Evolutionary conservation across 2,329 filamentous ascomycete genomes (phyloP), one percentile per base, ranked within the genome.

Genomic region (Sclerotinia spermophila): DNA sequence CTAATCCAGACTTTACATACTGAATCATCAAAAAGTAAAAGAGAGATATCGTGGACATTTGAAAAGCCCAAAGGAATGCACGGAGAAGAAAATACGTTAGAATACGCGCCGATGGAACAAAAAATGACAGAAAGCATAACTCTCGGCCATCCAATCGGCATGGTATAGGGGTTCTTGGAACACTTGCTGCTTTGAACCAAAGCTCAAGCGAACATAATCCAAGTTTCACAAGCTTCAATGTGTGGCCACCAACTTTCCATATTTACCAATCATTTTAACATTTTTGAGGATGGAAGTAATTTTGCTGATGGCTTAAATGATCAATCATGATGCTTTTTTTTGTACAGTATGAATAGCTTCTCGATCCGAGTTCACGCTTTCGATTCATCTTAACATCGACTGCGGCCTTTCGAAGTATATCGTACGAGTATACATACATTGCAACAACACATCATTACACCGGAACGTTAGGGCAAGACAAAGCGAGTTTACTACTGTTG

Each of bases 171-270:
- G 68, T 67, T 75, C 60, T 72, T 77, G 76, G 75, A 79, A 77
- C 77, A 75, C 73, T 73, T 73, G 74, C 75, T 75, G 76, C 77
- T 75, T 76, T 77, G 72, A 67, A 70, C 48, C 17, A 45, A n/a
- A n/a, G 27, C 38, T 64, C 42, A 53, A 59, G 53, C 51, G 68
- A 71, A 45, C 30, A 35, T 56, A 38, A 68, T 55, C 45, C 24
- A 40, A 11, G 64, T 55, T 45, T 62, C 56, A 42, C 35, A 55
- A 44, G 40, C 17, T 64, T 24, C 55, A 64, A 59, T 27, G 33
- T 65, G 44, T 40, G 30, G 33, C 61, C 24, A 38, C 33, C 44
- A 27, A 13, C 44, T 38, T 40, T 53, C 40, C 45, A 65, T 17
- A 30, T 53, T 40, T 53, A 40, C 62, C 62, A 65, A 65, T 65